phyloP scores from a whole-genome alignment of 2,329 filamentous ascomycete species.

The Torrubiella hemipterigena region DNA sequence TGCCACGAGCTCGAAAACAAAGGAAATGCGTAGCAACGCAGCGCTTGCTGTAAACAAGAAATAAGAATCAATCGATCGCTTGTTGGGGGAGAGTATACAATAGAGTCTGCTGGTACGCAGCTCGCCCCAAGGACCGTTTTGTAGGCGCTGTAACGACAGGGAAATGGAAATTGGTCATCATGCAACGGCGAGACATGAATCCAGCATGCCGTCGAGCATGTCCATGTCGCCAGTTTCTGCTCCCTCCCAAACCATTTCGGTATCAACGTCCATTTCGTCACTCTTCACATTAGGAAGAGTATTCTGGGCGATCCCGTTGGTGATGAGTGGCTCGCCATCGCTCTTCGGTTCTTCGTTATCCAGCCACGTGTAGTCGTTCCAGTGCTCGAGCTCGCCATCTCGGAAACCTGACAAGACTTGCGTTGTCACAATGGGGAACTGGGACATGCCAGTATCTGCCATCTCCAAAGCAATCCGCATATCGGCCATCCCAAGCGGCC shows the following conservation, averaged over 20 bases:
- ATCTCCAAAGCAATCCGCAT: slow-evolving; percentile 65
- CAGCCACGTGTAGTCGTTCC: slow-evolving; percentile 46
- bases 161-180: too few species aligned
- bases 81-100: too few species aligned
- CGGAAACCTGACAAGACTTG: slow-evolving; percentile 59
- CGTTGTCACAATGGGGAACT: slow-evolving; percentile 65
- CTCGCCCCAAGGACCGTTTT: too few species aligned
- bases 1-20: too few species aligned
- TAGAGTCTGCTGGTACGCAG: too few species aligned
- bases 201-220: slow-evolving; percentile 43
- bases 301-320: slow-evolving; percentile 10
- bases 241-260: slow-evolving; percentile 20
- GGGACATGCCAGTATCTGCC: slow-evolving; percentile 61
- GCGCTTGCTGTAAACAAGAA: too few species aligned
- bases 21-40: too few species aligned
- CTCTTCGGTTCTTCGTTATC: slow-evolving; percentile 21
- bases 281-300: slow-evolving; percentile 17
- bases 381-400: slow-evolving; percentile 63
- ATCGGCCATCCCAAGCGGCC: slow-evolving; percentile 66
- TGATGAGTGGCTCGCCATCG: slow-evolving; percentile 15
- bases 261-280: slow-evolving; percentile 26
- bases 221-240: slow-evolving; percentile 44
- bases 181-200: slow-evolving; percentile 39
- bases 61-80: too few species aligned
- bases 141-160: too few species aligned